These are phyloP conservation scores for Leccinum aurantiacum DNA, from an alignment of 768 basidiomycete genomes.

Conservation along the genomic window DNA sequence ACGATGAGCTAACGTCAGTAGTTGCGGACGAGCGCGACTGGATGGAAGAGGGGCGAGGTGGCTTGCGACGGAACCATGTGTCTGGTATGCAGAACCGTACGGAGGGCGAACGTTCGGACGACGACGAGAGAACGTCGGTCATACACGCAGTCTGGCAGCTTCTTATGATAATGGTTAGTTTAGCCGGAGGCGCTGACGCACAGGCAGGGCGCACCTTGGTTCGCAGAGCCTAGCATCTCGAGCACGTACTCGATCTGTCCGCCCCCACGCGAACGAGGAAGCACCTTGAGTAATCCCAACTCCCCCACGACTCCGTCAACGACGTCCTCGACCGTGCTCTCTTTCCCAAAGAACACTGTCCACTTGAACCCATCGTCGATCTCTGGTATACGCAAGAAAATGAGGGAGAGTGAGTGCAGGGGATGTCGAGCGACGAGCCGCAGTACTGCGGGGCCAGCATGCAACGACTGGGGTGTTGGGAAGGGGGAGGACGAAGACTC, in stretches of 20 bases:
- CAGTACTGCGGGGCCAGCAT: constrained; percentile 42
- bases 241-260: constrained; percentile 65
- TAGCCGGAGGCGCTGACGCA: not conserved
- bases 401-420: constrained; percentile 39
- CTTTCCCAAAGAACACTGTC: constrained; percentile 62
- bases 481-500: constrained; percentile 39
- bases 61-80: constrained; percentile 75
- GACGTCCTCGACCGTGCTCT: constrained; percentile 54
- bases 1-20: constrained; percentile 38
- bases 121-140: constrained; percentile 16
- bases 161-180: not conserved
- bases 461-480: constrained; percentile 64
- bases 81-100: constrained; percentile 74
- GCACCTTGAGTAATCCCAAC: constrained; percentile 64
- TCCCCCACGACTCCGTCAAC: constrained; percentile 55
- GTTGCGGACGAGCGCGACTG: constrained; percentile 53
- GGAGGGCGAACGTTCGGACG: constrained; percentile 12
- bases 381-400: constrained; percentile 71
- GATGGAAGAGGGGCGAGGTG: constrained; percentile 50
- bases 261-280: constrained; percentile 69
- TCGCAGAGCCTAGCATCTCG: constrained; percentile 54
- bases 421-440: too few species aligned
- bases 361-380: constrained; percentile 72
- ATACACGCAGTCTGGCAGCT: constrained; percentile 20
- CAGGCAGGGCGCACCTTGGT: constrained; percentile 44